Percentiles rank a stretch among this genome's conserved stretches.
phyloP scores from a whole-genome alignment of 306 rosid genomes.

The Nissolia schottii region DNA sequence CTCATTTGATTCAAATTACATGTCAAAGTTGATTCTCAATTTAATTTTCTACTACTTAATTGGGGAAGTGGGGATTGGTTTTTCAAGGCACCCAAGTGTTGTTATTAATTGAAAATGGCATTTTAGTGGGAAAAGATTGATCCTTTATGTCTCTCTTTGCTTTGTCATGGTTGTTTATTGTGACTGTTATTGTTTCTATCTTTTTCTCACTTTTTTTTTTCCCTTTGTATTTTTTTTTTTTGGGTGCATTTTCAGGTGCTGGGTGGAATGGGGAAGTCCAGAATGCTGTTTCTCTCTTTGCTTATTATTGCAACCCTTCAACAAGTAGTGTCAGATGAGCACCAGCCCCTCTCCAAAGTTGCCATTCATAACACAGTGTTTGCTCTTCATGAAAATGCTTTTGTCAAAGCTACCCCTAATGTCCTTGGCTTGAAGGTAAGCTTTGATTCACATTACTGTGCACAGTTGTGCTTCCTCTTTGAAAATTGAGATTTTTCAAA shows the following conservation, averaged over 20 bases:
- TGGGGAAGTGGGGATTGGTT: neutral
- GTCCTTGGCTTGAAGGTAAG: constrained; percentile 64
- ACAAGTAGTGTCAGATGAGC: constrained; percentile 49
- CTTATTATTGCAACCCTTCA: constrained; percentile 37
- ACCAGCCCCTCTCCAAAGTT: constrained; percentile 66
- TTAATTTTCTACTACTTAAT: too few relatives aligned
- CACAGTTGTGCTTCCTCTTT: neutral
- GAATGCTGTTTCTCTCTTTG: constrained; percentile 27
- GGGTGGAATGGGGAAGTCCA: constrained; percentile 26
- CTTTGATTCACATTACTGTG: neutral
- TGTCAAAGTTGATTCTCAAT: neutral
- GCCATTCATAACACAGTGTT: constrained; percentile 48
- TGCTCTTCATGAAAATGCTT: constrained; percentile 50
- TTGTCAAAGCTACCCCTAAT: constrained; percentile 52
- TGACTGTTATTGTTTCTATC: neutral
- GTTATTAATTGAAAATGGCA: neutral
- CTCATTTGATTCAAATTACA: neutral
- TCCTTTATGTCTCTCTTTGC: neutral
- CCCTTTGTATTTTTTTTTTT: neutral
- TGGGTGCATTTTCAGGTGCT: constrained; percentile 22
- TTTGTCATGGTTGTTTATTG: neutral
- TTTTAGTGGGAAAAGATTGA: neutral
- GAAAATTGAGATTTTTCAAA: neutral
- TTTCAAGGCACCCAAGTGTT: neutral
- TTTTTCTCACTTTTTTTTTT: neutral